These are phyloP conservation scores for Leccinum pachyderme DNA, from an alignment of 1,284 basidiomycete species.

Conservation along the genomic window DNA sequence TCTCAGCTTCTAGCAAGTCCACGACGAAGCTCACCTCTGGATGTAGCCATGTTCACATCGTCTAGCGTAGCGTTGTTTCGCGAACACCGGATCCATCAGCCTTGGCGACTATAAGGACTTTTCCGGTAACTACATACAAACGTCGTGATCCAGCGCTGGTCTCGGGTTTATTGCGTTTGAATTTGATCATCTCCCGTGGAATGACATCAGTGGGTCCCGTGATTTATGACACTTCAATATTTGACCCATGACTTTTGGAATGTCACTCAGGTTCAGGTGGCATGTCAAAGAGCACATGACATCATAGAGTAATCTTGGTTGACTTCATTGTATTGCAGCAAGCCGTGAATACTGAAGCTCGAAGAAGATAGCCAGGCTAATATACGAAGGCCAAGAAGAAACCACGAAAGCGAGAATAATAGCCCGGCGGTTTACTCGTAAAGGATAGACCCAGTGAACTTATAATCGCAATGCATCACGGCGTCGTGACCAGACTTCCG, in stretches of 20 bases:
- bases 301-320: neutral
- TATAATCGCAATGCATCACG: constrained; percentile 17
- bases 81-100: constrained; percentile 23
- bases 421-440: constrained; percentile 18
- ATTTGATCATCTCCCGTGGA: no score
- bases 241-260: neutral
- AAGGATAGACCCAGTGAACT: constrained; percentile 6
- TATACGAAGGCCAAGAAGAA: constrained; percentile 11
- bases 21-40: constrained; percentile 4
- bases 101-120: constrained; percentile 43
- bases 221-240: neutral
- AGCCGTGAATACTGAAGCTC: constrained; percentile 1
- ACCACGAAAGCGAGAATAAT: constrained; percentile 1
- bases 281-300: neutral
- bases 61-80: constrained; percentile 13
- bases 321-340: neutral
- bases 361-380: neutral
- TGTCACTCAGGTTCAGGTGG: neutral
- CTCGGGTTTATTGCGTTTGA: no score
- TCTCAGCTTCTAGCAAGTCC: constrained; percentile 2
- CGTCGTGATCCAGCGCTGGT: no score
- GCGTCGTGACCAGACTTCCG: constrained; percentile 27
- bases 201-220: no score
- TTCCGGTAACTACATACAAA: no score
- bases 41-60: constrained; percentile 29